A percentile compares a stretch with the other conserved stretches of the same genome.
phyloP scores from a whole-genome alignment of 805 yeast genomes.

The Yamadazyma phyllophila region DNA sequence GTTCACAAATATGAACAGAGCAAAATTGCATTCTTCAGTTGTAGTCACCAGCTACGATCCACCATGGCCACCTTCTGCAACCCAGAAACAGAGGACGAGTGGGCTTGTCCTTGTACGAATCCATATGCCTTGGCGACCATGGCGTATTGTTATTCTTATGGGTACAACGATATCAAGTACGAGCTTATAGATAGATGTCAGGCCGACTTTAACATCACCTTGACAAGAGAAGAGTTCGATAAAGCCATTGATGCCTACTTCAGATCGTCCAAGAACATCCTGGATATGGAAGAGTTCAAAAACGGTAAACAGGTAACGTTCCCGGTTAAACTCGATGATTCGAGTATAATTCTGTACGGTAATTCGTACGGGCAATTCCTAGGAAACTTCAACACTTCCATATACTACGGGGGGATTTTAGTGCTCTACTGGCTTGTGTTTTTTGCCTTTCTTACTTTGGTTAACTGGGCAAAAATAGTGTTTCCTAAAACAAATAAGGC shows the following conservation, averaged over 20 bases:
- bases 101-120: constrained; percentile 27
- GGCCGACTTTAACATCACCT: constrained; percentile 16
- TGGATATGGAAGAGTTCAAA: constrained; percentile 10
- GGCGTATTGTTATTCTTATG: constrained; percentile 31
- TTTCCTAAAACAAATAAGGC: constrained; percentile 20
- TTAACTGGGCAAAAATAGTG: constrained; percentile 33
- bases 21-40: constrained; percentile 30
- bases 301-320: constrained; percentile 13
- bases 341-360: constrained; percentile 18
- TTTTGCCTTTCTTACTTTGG: constrained; percentile 22
- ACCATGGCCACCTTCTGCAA: constrained; percentile 22
- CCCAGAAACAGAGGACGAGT: constrained; percentile 3
- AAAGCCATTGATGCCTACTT: constrained; percentile 20
- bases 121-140: constrained; percentile 35
- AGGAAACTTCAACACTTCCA: constrained; percentile 43
- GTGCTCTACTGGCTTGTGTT: constrained; percentile 32
- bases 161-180: constrained; percentile 22
- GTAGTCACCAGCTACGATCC: constrained; percentile 21
- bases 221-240: constrained; percentile 23
- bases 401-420: constrained; percentile 39
- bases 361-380: constrained; percentile 35
- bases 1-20: constrained; percentile 28
- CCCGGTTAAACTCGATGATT: constrained; percentile 28
- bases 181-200: constrained; percentile 27
- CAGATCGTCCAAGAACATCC: constrained; percentile 14